These are phyloP conservation scores for Sicyos edulis DNA, from an alignment of 306 rosid genomes.

Conservation along the genomic window DNA sequence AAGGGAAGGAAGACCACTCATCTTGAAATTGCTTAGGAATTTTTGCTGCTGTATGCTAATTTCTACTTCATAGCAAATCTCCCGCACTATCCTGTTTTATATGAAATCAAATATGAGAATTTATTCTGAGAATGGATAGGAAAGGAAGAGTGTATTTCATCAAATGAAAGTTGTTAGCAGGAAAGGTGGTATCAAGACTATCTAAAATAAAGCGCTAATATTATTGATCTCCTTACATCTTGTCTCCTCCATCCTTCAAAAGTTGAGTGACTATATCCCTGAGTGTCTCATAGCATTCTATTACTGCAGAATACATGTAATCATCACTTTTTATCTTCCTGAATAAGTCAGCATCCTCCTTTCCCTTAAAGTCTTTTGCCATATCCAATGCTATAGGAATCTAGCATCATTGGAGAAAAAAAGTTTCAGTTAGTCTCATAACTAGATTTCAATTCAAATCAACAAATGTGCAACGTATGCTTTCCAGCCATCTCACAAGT, in stretches of 20 bases:
- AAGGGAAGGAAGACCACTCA: constrained; percentile 74
- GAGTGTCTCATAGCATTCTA: constrained; percentile 87
- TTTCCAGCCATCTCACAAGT: neutral
- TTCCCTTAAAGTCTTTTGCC: constrained; percentile 87
- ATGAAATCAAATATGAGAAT: constrained; percentile 23
- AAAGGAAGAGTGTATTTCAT: neutral
- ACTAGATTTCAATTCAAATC: constrained; percentile 10
- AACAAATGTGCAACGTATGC: constrained; percentile 27
- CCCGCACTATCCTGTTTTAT: constrained; percentile 42
- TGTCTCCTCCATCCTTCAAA: constrained; percentile 48
- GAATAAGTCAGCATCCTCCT: constrained; percentile 64
- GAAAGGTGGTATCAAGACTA: constrained; percentile 1
- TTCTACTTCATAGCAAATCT: constrained; percentile 42
- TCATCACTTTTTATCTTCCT: constrained; percentile 58
- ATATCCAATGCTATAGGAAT: constrained; percentile 97
- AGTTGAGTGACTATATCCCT: constrained; percentile 49
- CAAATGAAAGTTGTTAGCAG: neutral
- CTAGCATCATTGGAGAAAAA: constrained; percentile 40
- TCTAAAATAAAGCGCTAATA: neutral
- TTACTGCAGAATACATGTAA: constrained; percentile 82
- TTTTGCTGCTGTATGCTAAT: constrained; percentile 19
- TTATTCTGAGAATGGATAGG: neutral
- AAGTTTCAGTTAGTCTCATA: neutral
- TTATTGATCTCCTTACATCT: constrained; percentile 41
- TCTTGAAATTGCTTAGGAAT: constrained; percentile 58